Evolutionary conservation across 1,284 basidiomycete species (phyloP).

Genomic region (Ceratobasidium sp.): DNA sequence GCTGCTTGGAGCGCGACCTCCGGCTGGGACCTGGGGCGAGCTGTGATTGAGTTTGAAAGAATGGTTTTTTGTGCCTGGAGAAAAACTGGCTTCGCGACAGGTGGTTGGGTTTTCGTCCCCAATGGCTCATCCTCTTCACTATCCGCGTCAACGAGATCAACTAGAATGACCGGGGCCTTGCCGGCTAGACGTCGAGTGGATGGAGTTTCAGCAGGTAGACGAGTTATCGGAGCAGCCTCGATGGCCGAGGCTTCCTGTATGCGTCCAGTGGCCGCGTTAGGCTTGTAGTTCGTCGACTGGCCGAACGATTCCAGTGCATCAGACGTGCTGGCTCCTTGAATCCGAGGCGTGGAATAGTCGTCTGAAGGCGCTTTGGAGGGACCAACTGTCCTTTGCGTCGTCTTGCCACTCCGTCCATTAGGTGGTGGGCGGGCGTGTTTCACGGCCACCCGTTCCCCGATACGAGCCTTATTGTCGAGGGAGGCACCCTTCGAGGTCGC

Average conservation of each 20-base stretch:
- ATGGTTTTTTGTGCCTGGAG: neutral
- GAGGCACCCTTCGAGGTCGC: too few species aligned
- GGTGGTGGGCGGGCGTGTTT: neutral
- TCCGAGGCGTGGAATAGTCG: neutral
- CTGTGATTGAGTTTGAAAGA: neutral
- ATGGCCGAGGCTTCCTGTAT: neutral
- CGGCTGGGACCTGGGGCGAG: neutral
- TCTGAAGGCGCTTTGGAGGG: neutral
- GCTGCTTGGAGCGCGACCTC: conserved; percentile 19
- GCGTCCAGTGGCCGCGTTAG: neutral
- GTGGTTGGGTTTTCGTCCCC: neutral
- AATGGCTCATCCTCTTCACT: neutral
- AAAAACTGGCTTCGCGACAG: neutral
- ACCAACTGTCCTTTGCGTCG: neutral
- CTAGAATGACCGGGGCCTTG: neutral
- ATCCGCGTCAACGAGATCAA: neutral
- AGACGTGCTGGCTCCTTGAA: neutral
- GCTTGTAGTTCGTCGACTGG: neutral
- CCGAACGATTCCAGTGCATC: neutral
- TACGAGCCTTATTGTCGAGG: neutral
- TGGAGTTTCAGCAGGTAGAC: neutral
- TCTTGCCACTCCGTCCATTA: neutral
- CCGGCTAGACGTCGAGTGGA: neutral
- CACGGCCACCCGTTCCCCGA: neutral
- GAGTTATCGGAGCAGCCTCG: neutral